Evolutionary conservation across 768 basidiomycete genomes (phyloP), one percentile per base, ranked within the genome.

Genomic region (Hydnum rufescens): DNA sequence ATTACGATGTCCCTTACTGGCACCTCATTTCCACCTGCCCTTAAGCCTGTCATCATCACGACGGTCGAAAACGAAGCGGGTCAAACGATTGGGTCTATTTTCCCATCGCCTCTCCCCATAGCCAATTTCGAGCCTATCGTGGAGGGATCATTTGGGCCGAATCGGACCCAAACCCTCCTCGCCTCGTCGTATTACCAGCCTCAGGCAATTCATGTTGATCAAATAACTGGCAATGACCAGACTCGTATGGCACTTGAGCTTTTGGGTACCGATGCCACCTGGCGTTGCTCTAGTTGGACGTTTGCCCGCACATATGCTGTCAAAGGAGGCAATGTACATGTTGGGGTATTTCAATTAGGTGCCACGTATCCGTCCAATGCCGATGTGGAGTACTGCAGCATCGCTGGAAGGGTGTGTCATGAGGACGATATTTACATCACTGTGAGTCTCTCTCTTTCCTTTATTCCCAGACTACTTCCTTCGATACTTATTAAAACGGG

Each of bases 371-470:
- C 68, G 36, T 67, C 53, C 1, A 66, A 75, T 44, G 59, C 34
- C 26, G 49, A 5, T 30, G 29, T 13, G 26, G 25, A 50, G 71
- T 61, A 13, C 13, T 86, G 83, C 65, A 70, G 68, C 32, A 3
- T 62, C 57, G 32, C 67, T 29, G 78, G 76, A 32, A 63, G 66
- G 30, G 77, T 84, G 34, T 86, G 83, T 64, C 83, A 85, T 62
- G 73, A 85, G 62, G 84, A 86, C 61, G 85, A 88, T 60, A 86
- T 87, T 54, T 66, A 78, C 67, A 77, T 82, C 61, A 73, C 86
- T 55, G 80, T 80, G 65, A 54, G 78, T 72, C 25, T 22, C 29
- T 42, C 26, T 39, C 52, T 29, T 51, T 25, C 36, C 36, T 13
- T 22, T 39, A 13, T 13, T 22, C 36, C 13, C 47, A 43, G 19